Percentiles rank a stretch among this genome's conserved stretches.
These are phyloP conservation scores for Kitagawia praeruptora DNA, from an alignment of 129 eudicot species.

Conservation along the genomic window DNA sequence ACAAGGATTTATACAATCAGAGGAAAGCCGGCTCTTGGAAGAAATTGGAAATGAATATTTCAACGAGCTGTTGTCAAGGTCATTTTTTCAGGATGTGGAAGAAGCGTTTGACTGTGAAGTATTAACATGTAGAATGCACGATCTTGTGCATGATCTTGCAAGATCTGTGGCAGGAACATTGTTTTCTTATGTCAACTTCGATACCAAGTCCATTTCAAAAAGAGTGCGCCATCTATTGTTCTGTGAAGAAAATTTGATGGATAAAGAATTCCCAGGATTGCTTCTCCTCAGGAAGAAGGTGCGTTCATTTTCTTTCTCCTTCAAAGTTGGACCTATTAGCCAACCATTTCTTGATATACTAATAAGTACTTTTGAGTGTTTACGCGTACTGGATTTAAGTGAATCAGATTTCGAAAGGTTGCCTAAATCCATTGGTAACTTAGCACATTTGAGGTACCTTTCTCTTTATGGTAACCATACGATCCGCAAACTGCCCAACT, in stretches of 20 bases:
- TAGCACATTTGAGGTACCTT: constrained; percentile 25
- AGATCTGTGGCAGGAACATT: constrained; percentile 16
- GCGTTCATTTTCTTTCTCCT: constrained; percentile 17
- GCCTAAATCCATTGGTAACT: constrained; percentile 27
- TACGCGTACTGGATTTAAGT: constrained; percentile 21
- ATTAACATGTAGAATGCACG: constrained; percentile 25
- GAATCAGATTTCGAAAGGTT: constrained; percentile 19
- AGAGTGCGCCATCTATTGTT: constrained; percentile 22
- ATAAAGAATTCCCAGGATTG: constrained; percentile 3
- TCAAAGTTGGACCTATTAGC: constrained; percentile 10
- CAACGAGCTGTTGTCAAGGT: constrained; percentile 23
- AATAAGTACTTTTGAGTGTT: constrained; percentile 17
- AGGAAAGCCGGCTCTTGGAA: constrained; percentile 10
- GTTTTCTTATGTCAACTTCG: constrained; percentile 9
- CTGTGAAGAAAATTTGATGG: constrained; percentile 3
- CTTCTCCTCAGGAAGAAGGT: constrained; percentile 15
- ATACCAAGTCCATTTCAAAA: constrained; percentile 6
- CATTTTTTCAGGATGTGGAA: constrained; percentile 19
- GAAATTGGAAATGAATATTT: constrained; percentile 26
- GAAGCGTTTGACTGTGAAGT: constrained; percentile 6
- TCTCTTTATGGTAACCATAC: constrained; percentile 8
- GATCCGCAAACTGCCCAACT: constrained; percentile 19
- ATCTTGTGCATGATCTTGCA: constrained; percentile 35
- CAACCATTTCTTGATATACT: constrained; percentile 11
- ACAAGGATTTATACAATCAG: constrained; percentile 20